Conservation (phyloP, 345 rosid species). For the Theobroma cacao region DNA sequence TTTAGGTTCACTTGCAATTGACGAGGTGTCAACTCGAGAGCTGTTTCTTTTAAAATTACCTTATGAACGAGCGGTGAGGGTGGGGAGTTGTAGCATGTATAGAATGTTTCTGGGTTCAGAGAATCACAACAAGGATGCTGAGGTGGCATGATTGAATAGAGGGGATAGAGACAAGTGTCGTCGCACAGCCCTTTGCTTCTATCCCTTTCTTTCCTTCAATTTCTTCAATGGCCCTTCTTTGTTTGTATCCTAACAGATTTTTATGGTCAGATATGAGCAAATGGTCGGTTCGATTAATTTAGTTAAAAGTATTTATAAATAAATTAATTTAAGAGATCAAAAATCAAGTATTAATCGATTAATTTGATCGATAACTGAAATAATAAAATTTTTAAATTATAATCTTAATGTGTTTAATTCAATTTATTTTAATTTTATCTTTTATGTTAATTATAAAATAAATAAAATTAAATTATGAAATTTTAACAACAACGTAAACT, state of each 20-base stretch:
- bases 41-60: neutral
- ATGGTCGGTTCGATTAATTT: too few species aligned
- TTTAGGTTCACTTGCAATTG: neutral
- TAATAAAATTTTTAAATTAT: too few species aligned
- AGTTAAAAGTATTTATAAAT: too few species aligned
- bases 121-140: neutral
- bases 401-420: too few species aligned
- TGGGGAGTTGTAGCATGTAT: neutral
- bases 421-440: too few species aligned
- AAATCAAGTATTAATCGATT: too few species aligned
- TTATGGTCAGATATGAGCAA: too few species aligned
- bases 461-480: too few species aligned
- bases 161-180: neutral
- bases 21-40: neutral
- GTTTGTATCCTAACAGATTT: neutral
- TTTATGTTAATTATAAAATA: too few species aligned
- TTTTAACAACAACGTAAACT: too few species aligned
- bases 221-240: neutral
- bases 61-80: neutral
- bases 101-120: neutral
- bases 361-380: too few species aligned
- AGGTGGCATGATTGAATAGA: neutral
- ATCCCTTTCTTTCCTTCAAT: neutral
- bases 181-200: neutral
- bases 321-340: too few species aligned